Conservation (phyloP, 2,329 filamentous ascomycete species). For the Falciphora oryzae region DNA sequence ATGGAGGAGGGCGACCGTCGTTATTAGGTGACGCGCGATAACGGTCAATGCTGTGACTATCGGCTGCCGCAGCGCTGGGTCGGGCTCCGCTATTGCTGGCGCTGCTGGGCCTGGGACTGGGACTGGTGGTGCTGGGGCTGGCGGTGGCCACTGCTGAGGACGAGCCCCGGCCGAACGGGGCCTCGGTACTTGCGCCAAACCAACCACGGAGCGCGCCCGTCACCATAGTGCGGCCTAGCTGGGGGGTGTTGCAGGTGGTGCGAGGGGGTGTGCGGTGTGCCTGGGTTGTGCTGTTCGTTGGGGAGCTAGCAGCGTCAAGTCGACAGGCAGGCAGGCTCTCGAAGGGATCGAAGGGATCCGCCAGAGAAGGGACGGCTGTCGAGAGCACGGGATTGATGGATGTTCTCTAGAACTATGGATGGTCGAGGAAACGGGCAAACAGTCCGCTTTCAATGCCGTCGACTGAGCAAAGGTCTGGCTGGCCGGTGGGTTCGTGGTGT, state of each 20-base stretch:
- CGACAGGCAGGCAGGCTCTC: neutral
- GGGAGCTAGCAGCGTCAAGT: neutral
- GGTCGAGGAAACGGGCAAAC: neutral
- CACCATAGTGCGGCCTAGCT: constrained; percentile 2
- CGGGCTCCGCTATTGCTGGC: constrained; percentile 7
- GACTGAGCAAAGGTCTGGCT: neutral
- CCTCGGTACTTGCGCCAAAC: constrained; percentile 17
- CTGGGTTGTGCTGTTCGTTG: no score
- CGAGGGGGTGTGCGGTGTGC: neutral
- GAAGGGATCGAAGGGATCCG: neutral
- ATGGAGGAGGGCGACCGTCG: constrained; percentile 16
- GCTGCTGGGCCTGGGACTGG: constrained; percentile 8
- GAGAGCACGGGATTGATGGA: neutral
- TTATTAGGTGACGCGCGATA: constrained; percentile 29
- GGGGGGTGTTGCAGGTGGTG: neutral
- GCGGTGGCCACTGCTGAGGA: constrained; percentile 6
- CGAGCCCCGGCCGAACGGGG: constrained; percentile 12
- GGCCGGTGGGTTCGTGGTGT: neutral
- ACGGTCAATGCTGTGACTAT: constrained; percentile 23
- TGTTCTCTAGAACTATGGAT: neutral
- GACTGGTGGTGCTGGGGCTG: constrained; percentile 6
- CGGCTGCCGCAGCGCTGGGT: constrained; percentile 15
- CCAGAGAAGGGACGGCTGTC: neutral
- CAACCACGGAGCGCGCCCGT: constrained; percentile 11
- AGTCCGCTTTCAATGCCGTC: neutral